Evolutionary conservation across 257 asterid species (phyloP).

Genomic region (Solanum tarijense): DNA sequence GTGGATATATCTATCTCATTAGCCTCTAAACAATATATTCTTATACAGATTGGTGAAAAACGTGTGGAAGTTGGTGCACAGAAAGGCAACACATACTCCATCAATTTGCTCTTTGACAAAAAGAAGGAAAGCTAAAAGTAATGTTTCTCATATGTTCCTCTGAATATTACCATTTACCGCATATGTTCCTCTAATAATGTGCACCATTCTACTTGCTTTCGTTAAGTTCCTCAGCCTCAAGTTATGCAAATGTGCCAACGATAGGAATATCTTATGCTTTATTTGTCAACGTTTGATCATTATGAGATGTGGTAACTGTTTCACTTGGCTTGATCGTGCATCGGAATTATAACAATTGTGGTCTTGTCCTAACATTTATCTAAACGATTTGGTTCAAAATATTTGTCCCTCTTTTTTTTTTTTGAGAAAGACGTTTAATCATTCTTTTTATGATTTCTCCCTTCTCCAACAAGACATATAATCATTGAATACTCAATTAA

Average conservation of each 20-base stretch:
- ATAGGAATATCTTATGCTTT: not conserved
- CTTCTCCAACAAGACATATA: not conserved
- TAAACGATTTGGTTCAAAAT: not conserved
- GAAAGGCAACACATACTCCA: slow-evolving; percentile 72
- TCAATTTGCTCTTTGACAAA: slow-evolving; percentile 64
- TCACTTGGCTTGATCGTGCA: not conserved
- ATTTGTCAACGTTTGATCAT: not conserved
- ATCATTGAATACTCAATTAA: not conserved
- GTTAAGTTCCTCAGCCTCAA: not conserved
- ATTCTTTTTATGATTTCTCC: not conserved
- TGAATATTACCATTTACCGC: not conserved
- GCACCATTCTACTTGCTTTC: not conserved
- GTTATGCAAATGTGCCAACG: not conserved
- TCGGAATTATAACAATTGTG: not conserved
- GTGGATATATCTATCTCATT: not conserved
- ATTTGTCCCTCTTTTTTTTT: not conserved
- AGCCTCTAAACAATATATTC: not conserved
- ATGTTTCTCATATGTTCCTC: not conserved
- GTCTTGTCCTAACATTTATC: not conserved
- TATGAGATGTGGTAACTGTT: not conserved
- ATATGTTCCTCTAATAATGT: not conserved
- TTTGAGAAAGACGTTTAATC: not conserved
- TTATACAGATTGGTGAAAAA: slow-evolving; percentile 64
- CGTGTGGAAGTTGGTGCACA: slow-evolving; percentile 71
- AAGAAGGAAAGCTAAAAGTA: slow-evolving; percentile 31